Evolutionary conservation across 2,329 filamentous ascomycete species (phyloP).

Genomic region (Corniculantispora saksenae): DNA sequence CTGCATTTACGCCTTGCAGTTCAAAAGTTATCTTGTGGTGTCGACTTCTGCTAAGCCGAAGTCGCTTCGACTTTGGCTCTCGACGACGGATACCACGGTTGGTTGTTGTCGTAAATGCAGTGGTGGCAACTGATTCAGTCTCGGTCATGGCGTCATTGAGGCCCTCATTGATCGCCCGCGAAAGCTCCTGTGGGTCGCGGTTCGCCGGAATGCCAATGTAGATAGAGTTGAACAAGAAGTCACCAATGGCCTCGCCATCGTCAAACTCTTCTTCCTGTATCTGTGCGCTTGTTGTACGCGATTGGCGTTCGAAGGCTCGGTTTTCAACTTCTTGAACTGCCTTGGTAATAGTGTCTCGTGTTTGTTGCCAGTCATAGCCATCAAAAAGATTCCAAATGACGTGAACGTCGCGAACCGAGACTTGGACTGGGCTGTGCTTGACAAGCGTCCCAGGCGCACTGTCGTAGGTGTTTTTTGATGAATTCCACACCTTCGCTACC

Average conservation of each 20-base stretch:
- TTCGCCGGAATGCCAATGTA: slow-evolving; percentile 92
- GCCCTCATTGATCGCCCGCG: slow-evolving; percentile 82
- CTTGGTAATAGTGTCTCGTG: slow-evolving; percentile 81
- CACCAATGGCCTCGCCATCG: slow-evolving; percentile 83
- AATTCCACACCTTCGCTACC: slow-evolving; percentile 79
- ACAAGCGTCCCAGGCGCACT: slow-evolving; percentile 62
- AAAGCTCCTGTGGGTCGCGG: slow-evolving; percentile 78
- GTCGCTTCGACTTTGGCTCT: slow-evolving; percentile 54
- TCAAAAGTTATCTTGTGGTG: slow-evolving; percentile 96
- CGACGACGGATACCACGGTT: slow-evolving; percentile 48
- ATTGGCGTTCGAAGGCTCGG: slow-evolving; percentile 74
- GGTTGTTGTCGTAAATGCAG: slow-evolving; percentile 63
- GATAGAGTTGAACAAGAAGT: slow-evolving; percentile 97
- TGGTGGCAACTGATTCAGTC: slow-evolving; percentile 84
- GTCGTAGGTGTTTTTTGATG: slow-evolving; percentile 72
- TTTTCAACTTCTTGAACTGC: slow-evolving; percentile 86
- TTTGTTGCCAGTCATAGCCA: slow-evolving; percentile 93
- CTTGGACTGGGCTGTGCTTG: slow-evolving; percentile 68
- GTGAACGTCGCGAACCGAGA: slow-evolving; percentile 83
- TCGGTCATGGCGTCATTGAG: slow-evolving; percentile 85
- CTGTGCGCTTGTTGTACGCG: slow-evolving; percentile 57
- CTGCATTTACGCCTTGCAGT: slow-evolving; percentile 78
- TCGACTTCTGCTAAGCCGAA: slow-evolving; percentile 81
- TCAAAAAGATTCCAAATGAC: slow-evolving; percentile 98
- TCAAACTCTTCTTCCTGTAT: slow-evolving; percentile 71